Base-by-base conservation (phyloP, 306 rosid genomes). In the Cyamopsis tetragonoloba region DNA sequence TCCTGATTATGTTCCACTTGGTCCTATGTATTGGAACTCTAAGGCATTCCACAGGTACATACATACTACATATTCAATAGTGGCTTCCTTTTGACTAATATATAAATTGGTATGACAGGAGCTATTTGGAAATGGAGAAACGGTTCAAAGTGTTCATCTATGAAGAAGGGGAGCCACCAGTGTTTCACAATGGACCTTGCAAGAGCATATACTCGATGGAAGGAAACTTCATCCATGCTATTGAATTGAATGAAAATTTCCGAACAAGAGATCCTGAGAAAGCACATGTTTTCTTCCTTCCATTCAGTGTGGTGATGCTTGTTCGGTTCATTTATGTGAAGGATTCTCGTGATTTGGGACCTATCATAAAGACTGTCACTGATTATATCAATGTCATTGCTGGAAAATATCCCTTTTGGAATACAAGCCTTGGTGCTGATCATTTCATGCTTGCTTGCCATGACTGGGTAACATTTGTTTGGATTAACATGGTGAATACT, bases 161-260 rank as follows among this genome's bases (percentile, higher is more conserved):
- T 3, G 78, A 71, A 86, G 97, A 90, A 81, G 97, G 97, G 37
- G 96, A 93, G 64, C 91, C 79, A 0, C 99, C 95, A 6, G 51
- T 90, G 54, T 90, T 86, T 34, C 96, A 85, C 49, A 81, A 86
- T n/a, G 96, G 97, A 42, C 99, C 97, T n/a, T 93, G 95, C 87
- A 88, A 83, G 82, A 88, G 96, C 75, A 90, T 88, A 76, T 90
- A 90, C 69, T 87, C 97, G 1, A 83, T 82, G 73, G 99, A 90
- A 63, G 96, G 95, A 8, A 86, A 83, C 62, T 90, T 90, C 69
- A 90, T 90, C 37, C 86, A 93, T 62, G 86, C 80, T 5, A 72
- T 93, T 26, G 95, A 90, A 80, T 68, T 79, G 66, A 85, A 90
- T 43, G 72, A 54, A 0, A 77, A 64, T 41, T 90, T 88, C 46